phyloP scores from a whole-genome alignment of 495 filamentous ascomycete genomes.

The Gamarada debralockiae region DNA sequence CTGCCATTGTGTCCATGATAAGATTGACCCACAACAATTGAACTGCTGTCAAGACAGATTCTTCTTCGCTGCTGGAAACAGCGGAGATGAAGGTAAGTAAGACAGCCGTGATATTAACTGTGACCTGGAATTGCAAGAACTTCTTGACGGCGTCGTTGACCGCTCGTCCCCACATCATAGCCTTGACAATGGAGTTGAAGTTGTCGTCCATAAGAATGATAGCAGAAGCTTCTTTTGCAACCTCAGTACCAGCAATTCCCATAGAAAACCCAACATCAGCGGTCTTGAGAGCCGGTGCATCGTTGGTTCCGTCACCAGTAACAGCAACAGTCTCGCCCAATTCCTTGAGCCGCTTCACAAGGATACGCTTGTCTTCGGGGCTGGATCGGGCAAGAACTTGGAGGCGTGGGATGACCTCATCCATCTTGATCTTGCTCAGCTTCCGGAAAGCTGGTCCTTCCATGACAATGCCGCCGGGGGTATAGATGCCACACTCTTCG shows the following conservation, averaged over 20 bases:
- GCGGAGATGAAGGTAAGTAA: constrained; percentile 79
- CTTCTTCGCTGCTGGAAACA: constrained; percentile 59
- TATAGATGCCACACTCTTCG: constrained; percentile 77
- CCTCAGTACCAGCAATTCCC: constrained; percentile 87
- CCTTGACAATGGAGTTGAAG: constrained; percentile 83
- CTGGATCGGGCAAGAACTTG: constrained; percentile 84
- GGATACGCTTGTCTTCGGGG: constrained; percentile 80
- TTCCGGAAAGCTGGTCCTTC: constrained; percentile 83
- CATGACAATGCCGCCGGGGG: constrained; percentile 68
- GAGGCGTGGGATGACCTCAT: constrained; percentile 66
- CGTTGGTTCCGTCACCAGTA: constrained; percentile 88
- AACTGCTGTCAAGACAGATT: constrained; percentile 77
- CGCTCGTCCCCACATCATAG: constrained; percentile 84
- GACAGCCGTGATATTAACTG: constrained; percentile 87
- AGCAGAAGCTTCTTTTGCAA: constrained; percentile 90
- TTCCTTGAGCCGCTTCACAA: constrained; percentile 77
- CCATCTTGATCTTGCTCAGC: constrained; percentile 65
- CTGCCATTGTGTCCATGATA: constrained; percentile 92
- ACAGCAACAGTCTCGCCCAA: constrained; percentile 89
- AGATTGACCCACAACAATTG: constrained; percentile 91
- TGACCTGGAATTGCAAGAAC: constrained; percentile 89
- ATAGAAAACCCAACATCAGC: constrained; percentile 92
- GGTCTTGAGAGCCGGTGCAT: constrained; percentile 79
- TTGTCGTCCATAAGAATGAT: constrained; percentile 94
- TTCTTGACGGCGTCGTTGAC: constrained; percentile 91